Percentiles rank a stretch among this genome's conserved stretches.
Conservation (phyloP, 1,284 basidiomycete genomes). For the Coniferiporia weirii region DNA sequence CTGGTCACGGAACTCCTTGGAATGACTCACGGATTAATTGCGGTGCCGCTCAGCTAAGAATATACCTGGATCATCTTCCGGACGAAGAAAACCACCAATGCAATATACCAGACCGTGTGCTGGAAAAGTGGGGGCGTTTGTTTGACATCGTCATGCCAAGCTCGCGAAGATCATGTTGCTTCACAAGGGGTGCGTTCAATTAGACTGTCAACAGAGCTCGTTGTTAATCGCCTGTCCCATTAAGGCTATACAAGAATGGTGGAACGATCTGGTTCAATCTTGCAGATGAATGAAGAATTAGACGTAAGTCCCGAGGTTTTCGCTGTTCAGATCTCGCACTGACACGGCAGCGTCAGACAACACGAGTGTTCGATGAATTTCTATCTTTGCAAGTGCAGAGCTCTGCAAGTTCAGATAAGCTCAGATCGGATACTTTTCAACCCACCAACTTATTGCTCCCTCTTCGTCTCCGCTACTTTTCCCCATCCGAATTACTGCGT, state of each 20-base stretch:
- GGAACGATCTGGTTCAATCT: constrained; percentile 67
- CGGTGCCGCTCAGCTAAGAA: constrained; percentile 30
- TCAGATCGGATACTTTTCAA: constrained; percentile 28
- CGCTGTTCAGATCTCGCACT: constrained; percentile 4
- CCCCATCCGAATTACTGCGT: constrained; percentile 62
- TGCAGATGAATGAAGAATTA: constrained; percentile 61
- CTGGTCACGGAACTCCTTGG: constrained; percentile 40
- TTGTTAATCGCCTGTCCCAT: neutral
- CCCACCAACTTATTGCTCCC: constrained; percentile 52
- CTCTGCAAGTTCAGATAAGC: constrained; percentile 19
- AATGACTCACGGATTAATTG: constrained; percentile 31
- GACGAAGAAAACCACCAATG: constrained; percentile 22
- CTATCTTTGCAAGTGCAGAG: constrained; percentile 25
- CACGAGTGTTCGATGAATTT: constrained; percentile 53
- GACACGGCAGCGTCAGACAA: constrained; percentile 44
- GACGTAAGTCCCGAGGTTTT: constrained; percentile 40
- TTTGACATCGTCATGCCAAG: constrained; percentile 73
- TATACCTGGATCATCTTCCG: constrained; percentile 40
- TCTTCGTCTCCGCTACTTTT: constrained; percentile 64
- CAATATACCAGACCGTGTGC: constrained; percentile 53
- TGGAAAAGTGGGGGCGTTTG: constrained; percentile 67
- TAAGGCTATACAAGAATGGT: constrained; percentile 71
- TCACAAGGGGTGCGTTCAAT: constrained; percentile 48
- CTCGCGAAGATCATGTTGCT: constrained; percentile 63
- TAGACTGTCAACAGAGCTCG: neutral